Evolutionary conservation across 305 asterid genomes (phyloP).

Genomic region (Solanum hybrid): DNA sequence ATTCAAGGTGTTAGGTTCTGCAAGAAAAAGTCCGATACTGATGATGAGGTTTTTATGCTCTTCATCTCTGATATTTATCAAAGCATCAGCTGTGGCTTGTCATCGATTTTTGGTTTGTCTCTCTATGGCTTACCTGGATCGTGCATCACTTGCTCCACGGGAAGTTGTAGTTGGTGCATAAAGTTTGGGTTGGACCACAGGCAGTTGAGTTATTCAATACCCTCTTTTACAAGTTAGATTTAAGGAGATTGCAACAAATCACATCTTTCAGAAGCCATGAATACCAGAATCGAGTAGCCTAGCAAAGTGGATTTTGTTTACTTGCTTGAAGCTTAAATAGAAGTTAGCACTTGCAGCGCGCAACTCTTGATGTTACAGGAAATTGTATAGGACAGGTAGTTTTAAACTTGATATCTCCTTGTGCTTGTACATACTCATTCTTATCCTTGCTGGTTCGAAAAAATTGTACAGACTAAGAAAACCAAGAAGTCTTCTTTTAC

Average conservation of each 20-base stretch:
- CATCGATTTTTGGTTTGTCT: conserved; percentile 42
- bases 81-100: conserved; percentile 60
- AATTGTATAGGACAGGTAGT: neutral
- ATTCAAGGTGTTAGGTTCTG: conserved; percentile 49
- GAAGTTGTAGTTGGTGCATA: conserved; percentile 28
- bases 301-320: neutral
- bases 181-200: neutral
- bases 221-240: neutral
- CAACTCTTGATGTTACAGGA: neutral
- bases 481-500: neutral
- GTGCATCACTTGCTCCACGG: conserved; percentile 30
- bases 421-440: neutral
- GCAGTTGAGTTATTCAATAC: neutral
- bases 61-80: conserved; percentile 38
- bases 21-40: conserved; percentile 49
- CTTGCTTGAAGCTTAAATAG: neutral
- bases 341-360: neutral
- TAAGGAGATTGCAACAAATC: neutral
- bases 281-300: neutral
- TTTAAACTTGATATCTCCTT: neutral
- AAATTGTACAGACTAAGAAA: neutral
- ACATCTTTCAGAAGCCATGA: neutral
- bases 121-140: conserved; percentile 31
- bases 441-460: neutral
- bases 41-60: conserved; percentile 55